Evolutionary conservation across 306 rosid genomes (phyloP).

Genomic region (Prinsepia uniflora): DNA sequence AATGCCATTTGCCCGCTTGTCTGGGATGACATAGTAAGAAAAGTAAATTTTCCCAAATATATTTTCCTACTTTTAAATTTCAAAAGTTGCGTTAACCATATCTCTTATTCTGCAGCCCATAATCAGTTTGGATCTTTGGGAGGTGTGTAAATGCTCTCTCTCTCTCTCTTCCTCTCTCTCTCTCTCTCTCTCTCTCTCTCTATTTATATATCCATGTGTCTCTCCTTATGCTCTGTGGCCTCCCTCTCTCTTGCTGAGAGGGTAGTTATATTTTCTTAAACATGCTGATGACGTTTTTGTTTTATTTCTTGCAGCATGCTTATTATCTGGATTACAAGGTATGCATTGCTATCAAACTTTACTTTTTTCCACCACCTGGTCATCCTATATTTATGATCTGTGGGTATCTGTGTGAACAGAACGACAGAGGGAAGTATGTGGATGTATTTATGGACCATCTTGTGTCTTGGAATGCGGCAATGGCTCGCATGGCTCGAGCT

Average conservation of each 20-base stretch:
- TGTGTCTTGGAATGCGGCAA: constrained; percentile 85
- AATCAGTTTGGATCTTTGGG: constrained; percentile 90
- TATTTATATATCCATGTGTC: constrained; percentile 7
- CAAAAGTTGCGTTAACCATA: constrained; percentile 22
- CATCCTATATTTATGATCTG: constrained; percentile 20
- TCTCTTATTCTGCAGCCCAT: constrained; percentile 71
- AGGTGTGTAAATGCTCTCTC: constrained; percentile 49
- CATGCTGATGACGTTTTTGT: constrained; percentile 24
- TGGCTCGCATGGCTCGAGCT: constrained; percentile 54
- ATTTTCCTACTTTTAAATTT: constrained; percentile 15
- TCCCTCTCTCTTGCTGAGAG: not conserved
- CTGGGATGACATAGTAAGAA: constrained; percentile 86
- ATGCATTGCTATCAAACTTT: constrained; percentile 19
- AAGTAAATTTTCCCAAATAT: constrained; percentile 7
- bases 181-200: constrained; percentile 26
- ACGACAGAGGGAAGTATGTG: constrained; percentile 72
- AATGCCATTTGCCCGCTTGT: constrained; percentile 77
- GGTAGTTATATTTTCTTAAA: not conserved
- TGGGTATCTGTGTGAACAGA: constrained; percentile 45
- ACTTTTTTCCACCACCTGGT: constrained; percentile 7
- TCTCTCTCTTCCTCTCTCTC: constrained; percentile 29
- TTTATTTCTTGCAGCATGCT: constrained; percentile 69
- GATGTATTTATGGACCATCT: constrained; percentile 72
- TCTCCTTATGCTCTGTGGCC: not conserved
- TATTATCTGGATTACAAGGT: constrained; percentile 94